Evolutionary conservation across 192 early-diverging fungal species (phyloP), one percentile per base, ranked within the genome.

Genomic region (Dimargaris verticillata): DNA sequence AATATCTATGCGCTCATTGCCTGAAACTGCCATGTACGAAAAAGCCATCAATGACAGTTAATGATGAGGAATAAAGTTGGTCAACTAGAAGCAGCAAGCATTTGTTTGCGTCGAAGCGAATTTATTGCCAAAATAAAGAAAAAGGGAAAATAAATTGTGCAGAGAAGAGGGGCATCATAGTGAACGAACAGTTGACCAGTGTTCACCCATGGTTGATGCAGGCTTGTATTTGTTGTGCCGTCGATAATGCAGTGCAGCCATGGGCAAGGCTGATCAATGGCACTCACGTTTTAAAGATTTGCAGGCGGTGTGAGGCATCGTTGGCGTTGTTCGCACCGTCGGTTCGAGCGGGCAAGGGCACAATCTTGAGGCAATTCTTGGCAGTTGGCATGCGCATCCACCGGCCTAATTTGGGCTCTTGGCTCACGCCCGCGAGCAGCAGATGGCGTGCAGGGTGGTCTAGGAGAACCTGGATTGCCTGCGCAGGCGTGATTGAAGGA

Each of bases 341-440:
- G 28, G 28, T 10, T 14, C n/a, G 46, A 26, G 18, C 44, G 29
- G 62, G 12, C 24, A 97, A 64, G 20, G 80, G 80, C 44, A 97
- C 74, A 4, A 89, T 63, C 60, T 73, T 77, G 59, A 89, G 68
- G 26, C 77, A 76, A 63, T 95, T 97, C 66, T 81, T 83, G 7
- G 78, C 87, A 42, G 77, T 74, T 64, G 87, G 91, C 50, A 79
- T 66, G 65, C 83, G 82, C 61, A 80, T 76, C 95, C 95, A 99
- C 48, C 95, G 80, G 13, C 95, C 95, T 44, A 89, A 63, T 63
- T 80, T 78, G 62, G 90, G 88, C 71, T 99, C 95, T 67, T 92
- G 88, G 22, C 93, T 94, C 43, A 86, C 69, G 6, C 79, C 93
- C 1, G 78, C 80, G 3, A 81, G 79, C 43, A 97, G 61, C 28